Evolutionary conservation across 148 eudicot genomes (phyloP), one percentile per base, ranked within the genome.

Genomic region (Diospyros lotus): DNA sequence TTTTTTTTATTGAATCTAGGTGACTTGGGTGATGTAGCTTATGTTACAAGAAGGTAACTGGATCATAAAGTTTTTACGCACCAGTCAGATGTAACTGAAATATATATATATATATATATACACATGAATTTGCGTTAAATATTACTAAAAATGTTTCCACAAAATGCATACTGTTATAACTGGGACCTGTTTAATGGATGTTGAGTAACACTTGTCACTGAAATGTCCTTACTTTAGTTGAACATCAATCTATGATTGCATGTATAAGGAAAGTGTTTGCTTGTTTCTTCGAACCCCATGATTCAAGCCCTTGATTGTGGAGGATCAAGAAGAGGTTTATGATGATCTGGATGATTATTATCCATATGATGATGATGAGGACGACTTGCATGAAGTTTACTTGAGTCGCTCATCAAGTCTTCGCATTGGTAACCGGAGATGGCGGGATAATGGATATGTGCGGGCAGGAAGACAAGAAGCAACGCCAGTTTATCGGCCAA

Each of bases 191-290:
- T 39, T 69, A 12, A 40, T 13, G 1, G 45, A 15, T 11, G 0
- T 13, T 0, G 14, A 58, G 10, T 43, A 56, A 39, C 38, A 12
- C 48, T 42, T 8, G 6, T 48, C 4, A 48, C 8, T 48, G 28
- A 28, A 48, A 4, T 48, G 41, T 28, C 12, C 18, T 40, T 39
- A 51, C 9, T n/a, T 28, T 40, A 44, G 17, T 68, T 55, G 1
- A 81, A 80, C 97, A 95, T 96, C 85, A 82, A 82, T 95, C 83
- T 87, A 54, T 13, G 73, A 93, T 69, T 93, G 86, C 74, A 84
- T 93, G 90, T 76, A 89, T 38, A 92, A 89, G 77, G 98, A 93
- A 82, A 91, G 96, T 43, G 90, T 93, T 1, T 91, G 98, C 85
- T 84, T 91, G 60, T 96, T 93, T 48, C 81, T 89, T 11, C 73